Evolutionary conservation across 495 filamentous ascomycete genomes (phyloP).

Genomic region (Tuber aestivum): DNA sequence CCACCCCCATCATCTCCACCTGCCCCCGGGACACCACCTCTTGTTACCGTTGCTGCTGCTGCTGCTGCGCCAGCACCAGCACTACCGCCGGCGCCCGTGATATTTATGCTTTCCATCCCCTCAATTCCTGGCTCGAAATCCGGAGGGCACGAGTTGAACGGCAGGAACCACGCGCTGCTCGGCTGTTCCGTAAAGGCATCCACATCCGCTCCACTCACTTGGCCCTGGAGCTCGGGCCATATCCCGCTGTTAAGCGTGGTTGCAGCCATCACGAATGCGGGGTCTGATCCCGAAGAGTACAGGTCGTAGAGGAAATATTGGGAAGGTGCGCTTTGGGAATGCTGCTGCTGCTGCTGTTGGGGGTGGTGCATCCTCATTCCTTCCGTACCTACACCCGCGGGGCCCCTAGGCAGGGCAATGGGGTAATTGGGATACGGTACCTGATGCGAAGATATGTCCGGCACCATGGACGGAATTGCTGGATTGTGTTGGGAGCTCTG

Average conservation of each 20-base stretch:
- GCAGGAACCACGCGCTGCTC: conserved; percentile 85
- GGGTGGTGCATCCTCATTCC: conserved; percentile 31
- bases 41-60: not conserved
- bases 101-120: conserved; percentile 41
- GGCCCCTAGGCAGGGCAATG: conserved; percentile 27
- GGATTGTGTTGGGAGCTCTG: conserved; percentile 19
- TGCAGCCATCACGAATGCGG: conserved; percentile 29
- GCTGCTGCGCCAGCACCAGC: conserved; percentile 12
- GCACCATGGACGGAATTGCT: conserved; percentile 25
- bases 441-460: conserved; percentile 25
- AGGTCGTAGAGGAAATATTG: conserved; percentile 40
- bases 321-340: conserved; percentile 14
- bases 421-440: conserved; percentile 31
- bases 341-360: conserved; percentile 34
- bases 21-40: conserved; percentile 4
- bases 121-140: conserved; percentile 57
- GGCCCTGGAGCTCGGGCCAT: conserved; percentile 36
- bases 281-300: conserved; percentile 36
- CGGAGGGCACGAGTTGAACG: conserved; percentile 60
- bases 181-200: conserved; percentile 43
- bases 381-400: conserved; percentile 24
- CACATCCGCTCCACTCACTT: conserved; percentile 33
- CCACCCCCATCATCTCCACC: conserved; percentile 8
- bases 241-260: conserved; percentile 31
- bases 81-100: conserved; percentile 29